These are phyloP conservation scores for Coniella vitis DNA, from an alignment of 2,329 filamentous ascomycete species.

Conservation along the genomic window DNA sequence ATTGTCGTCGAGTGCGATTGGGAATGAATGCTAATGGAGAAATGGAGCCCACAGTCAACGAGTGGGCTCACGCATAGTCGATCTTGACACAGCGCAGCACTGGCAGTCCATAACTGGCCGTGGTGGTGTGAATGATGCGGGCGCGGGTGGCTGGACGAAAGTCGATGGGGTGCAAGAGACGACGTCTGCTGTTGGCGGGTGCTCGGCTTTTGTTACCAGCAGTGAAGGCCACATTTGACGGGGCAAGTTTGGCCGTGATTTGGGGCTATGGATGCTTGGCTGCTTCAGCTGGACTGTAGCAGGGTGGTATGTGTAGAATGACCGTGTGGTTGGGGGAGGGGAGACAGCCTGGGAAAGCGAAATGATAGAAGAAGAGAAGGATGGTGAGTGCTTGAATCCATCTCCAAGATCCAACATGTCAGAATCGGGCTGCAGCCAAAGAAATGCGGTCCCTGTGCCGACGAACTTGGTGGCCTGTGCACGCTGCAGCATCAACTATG, in stretches of 20 bases:
- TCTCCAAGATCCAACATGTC: not conserved
- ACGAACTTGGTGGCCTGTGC: not conserved
- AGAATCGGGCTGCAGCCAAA: conserved; percentile 1
- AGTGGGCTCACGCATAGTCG: conserved; percentile 25
- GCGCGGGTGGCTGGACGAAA: conserved; percentile 15
- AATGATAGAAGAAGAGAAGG: not conserved
- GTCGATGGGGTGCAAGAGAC: conserved; percentile 6
- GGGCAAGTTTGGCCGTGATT: not conserved
- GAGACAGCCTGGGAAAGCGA: not conserved
- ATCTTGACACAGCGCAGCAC: conserved; percentile 20
- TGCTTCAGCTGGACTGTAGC: not conserved
- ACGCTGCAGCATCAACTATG: not conserved
- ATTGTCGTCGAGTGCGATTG: not conserved
- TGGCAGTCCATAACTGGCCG: conserved; percentile 27
- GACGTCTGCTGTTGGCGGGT: conserved; percentile 2
- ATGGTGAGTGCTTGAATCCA: not conserved
- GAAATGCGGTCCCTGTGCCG: not conserved
- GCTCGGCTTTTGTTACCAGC: conserved; percentile 6
- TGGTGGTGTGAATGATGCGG: not conserved
- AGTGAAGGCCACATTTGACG: conserved; percentile 11
- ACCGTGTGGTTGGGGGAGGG: not conserved
- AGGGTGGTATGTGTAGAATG: not conserved
- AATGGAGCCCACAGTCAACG: conserved; percentile 21
- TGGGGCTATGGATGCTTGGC: not conserved
- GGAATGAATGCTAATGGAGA: not conserved